phyloP scores from a whole-genome alignment of 352 stramenopile species.

The Phytophthora lateralis region DNA sequence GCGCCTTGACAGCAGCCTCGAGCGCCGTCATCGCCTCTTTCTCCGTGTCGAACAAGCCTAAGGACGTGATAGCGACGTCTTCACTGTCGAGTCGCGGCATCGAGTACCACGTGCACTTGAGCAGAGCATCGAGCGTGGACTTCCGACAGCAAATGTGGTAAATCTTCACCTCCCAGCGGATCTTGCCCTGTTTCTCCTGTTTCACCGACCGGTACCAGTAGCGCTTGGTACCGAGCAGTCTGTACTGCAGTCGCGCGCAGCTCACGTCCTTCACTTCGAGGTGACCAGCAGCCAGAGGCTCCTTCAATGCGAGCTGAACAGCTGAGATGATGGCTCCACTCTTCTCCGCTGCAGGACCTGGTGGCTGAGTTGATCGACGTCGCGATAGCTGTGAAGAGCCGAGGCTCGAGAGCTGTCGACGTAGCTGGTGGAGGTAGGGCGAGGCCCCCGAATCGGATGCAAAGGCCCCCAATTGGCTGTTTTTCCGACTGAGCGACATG shows the following conservation, averaged over 20 bases:
- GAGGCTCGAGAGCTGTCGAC: constrained; percentile 20
- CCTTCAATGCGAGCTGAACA: constrained; percentile 19
- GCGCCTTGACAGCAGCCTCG: constrained; percentile 41
- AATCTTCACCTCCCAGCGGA: constrained; percentile 63
- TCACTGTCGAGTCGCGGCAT: constrained; percentile 42
- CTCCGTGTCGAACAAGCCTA: constrained; percentile 71
- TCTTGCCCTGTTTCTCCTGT: constrained; percentile 60
- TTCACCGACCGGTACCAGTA: constrained; percentile 79
- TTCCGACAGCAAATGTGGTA: constrained; percentile 60
- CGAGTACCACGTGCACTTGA: constrained; percentile 40
- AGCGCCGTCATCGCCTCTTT: constrained; percentile 44
- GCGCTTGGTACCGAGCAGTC: constrained; percentile 56
- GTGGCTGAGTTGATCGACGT: constrained; percentile 12
- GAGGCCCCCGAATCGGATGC: constrained; percentile 9
- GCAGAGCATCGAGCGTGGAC: constrained; percentile 34
- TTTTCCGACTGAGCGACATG: constrained; percentile 26
- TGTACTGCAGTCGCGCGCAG: constrained; percentile 62
- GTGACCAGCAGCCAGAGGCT: constrained; percentile 17
- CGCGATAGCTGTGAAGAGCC: constrained; percentile 18
- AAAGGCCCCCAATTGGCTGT: constrained; percentile 12
- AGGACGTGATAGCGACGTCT: constrained; percentile 50
- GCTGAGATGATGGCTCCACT: constrained; percentile 24
- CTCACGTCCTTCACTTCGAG: constrained; percentile 53
- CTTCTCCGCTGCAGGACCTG: constrained; percentile 32
- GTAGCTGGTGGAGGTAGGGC: constrained; percentile 25